Evolutionary conservation across 805 yeast species (phyloP), one percentile per base, ranked within the genome.

Genomic region (Hermanozyma aechmeae): DNA sequence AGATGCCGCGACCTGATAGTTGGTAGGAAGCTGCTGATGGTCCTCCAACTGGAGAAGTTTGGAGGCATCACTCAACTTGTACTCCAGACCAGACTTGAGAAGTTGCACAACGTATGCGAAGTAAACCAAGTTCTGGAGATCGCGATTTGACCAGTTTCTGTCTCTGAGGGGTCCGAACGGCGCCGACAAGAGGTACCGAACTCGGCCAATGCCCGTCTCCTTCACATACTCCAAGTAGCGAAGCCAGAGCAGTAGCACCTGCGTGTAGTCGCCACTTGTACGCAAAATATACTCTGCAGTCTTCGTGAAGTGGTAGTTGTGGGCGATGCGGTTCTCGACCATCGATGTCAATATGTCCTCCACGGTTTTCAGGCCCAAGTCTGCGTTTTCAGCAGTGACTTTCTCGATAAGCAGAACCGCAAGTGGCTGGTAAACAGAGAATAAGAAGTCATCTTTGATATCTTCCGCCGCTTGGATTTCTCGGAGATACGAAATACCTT

Each of bases 401-500:
- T 45, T 45, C 25, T 38, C 37, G 24, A 52, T 28, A 11, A 57
- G 26, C 12, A 36, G 35, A 16, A 41, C 40, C n/a, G 46, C 46
- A 9, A 52, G 37, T 5, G 50, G 51, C 32, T 50, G 51, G 45
- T 61, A 61, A 4, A 36, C 33, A 6, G 37, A 38, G 34, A 39
- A 51, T 20, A 58, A 33, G 10, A 39, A 30, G 11, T 41, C 47
- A 13, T 51, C 50, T 10, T 43, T 33, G 29, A 62, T 57, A 14
- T 32, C 37, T 35, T 61, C 68, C 1, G 46, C 42, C 5, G 24
- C 41, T 38, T 60, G 64, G 30, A 61, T 46, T 26, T 59, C 61
- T 22, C 65, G 41, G 33, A 62, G 44, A 37, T 56, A 62, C 16
- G 53, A 34, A 17, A 61, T 39, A 3, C 67, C 68, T 37, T 62